Evolutionary conservation across 805 yeast species (phyloP), one percentile per base, ranked within the genome.

Genomic region (Kluyveromyces dobzhanskii): DNA sequence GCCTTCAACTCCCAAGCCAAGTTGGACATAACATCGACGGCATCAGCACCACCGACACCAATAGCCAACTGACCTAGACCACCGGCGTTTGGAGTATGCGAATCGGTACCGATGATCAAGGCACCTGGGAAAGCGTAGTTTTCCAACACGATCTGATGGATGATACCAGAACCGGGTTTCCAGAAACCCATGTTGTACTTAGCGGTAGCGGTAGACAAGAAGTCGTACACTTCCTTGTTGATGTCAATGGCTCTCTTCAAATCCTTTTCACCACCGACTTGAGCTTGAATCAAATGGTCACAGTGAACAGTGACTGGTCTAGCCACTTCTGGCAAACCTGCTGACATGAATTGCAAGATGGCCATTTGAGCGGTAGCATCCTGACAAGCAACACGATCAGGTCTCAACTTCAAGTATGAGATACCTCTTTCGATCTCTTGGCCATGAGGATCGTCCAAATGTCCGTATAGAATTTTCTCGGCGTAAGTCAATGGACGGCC

Each of bases 311-410:
- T 85, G 46, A 88, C 85, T 40, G 97, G 97, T 47, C 90, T 90
- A 41, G 94, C 94, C 38, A 88, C 94, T 59, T 78, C 75, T 46
- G 85, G 81, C 77, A 87, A 70, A 57, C 94, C 95, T 53, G 95
- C 94, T 45, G 95, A 83, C 94, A 87, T 87, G 66, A 88, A 88
- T 71, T 88, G 97, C 59, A 88, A 71, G 53, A 88, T 76, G 41
- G 97, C 96, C 97, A 88, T 88, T 72, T 88, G 97, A 42, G 97
- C 97, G 43, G 96, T 86, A 42, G 97, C 97, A 72, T 88, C 97
- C 73, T 88, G 97, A 83, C 95, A 87, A 36, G 97, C 97, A 45
- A 90, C 97, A 66, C 97, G 79, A 66, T 88, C 97, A 40, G 97
- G 97, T 69, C 94, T 81, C 62, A 90, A 75, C 69, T 90, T 90